A percentile compares a stretch with the other conserved stretches of the same genome.
Conservation (phyloP, 495 filamentous ascomycete genomes). For the Neurospora terricola region DNA sequence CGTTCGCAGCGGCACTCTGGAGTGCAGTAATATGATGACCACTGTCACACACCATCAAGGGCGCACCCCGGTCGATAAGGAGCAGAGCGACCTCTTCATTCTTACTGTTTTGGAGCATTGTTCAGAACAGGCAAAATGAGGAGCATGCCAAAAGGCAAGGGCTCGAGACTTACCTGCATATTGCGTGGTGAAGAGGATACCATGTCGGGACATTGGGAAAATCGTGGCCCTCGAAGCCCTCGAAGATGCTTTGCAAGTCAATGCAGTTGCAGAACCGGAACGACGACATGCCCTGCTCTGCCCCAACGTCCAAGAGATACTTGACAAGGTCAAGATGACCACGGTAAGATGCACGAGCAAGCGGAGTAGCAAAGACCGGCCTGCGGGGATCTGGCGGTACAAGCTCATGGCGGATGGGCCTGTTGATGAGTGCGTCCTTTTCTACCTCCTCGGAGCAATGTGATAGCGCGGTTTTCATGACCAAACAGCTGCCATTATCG, state of each 20-base stretch:
- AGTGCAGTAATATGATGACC: conserved; percentile 1
- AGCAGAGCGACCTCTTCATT: neutral
- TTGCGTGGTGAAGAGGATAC: conserved; percentile 3
- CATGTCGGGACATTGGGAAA: neutral
- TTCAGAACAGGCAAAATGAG: neutral
- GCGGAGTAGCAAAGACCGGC: neutral
- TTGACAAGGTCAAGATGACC: conserved; percentile 4
- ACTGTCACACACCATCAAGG: neutral
- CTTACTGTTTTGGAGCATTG: neutral
- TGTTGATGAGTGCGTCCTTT: neutral
- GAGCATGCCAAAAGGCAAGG: neutral
- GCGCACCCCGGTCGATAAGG: conserved; percentile 3
- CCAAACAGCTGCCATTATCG: neutral
- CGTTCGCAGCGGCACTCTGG: conserved; percentile 1
- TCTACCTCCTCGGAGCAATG: neutral
- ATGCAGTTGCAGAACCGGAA: conserved; percentile 1
- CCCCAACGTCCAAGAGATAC: conserved; percentile 6
- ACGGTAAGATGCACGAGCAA: neutral
- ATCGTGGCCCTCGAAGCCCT: neutral
- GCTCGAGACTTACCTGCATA: conserved; percentile 1
- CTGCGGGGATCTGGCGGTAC: neutral
- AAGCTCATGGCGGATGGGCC: neutral
- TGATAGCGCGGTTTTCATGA: neutral
- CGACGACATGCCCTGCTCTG: neutral
- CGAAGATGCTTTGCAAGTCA: neutral